phyloP scores from a whole-genome alignment of 208 protist species.

The Crithidia thermophila region DNA sequence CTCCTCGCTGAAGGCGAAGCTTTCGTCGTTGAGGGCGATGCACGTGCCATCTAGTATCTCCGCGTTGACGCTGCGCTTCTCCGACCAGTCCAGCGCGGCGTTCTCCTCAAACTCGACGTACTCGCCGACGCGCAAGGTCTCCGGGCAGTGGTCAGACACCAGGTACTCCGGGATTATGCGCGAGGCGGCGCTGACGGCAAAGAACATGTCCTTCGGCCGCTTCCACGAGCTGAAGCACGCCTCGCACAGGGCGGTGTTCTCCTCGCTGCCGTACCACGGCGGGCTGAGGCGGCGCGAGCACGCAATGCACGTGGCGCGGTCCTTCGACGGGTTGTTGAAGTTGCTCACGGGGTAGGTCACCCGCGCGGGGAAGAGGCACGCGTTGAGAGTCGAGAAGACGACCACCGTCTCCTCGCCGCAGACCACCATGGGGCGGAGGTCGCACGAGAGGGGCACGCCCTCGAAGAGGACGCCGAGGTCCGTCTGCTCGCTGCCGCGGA shows the following conservation, averaged over 20 bases:
- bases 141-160: conserved; percentile 57
- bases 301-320: conserved; percentile 20
- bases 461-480: conserved; percentile 88
- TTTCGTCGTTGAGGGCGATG: conserved; percentile 55
- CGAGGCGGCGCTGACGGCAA: conserved; percentile 27
- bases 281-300: conserved; percentile 33
- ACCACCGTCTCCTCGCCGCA: conserved; percentile 70
- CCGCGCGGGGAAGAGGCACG: conserved; percentile 70
- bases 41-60: conserved; percentile 47
- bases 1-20: conserved; percentile 65
- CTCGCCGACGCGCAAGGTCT: conserved; percentile 45
- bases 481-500: conserved; percentile 57
- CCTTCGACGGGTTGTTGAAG: conserved; percentile 40
- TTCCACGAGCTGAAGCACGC: conserved; percentile 86
- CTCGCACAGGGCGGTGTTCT: conserved; percentile 62
- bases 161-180: conserved; percentile 59
- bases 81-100: conserved; percentile 61
- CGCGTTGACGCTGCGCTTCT: conserved; percentile 72
- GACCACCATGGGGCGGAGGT: conserved; percentile 70
- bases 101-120: conserved; percentile 86
- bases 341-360: conserved; percentile 65
- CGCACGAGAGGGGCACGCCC: conserved; percentile 42
- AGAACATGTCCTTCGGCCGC: conserved; percentile 75
- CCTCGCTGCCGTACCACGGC: conserved; percentile 75
- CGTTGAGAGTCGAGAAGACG: conserved; percentile 81